A percentile compares a stretch with the other conserved stretches of the same genome.
These are phyloP conservation scores for Solanum chmielewskii DNA, from an alignment of 257 asterid genomes.

Conservation along the genomic window DNA sequence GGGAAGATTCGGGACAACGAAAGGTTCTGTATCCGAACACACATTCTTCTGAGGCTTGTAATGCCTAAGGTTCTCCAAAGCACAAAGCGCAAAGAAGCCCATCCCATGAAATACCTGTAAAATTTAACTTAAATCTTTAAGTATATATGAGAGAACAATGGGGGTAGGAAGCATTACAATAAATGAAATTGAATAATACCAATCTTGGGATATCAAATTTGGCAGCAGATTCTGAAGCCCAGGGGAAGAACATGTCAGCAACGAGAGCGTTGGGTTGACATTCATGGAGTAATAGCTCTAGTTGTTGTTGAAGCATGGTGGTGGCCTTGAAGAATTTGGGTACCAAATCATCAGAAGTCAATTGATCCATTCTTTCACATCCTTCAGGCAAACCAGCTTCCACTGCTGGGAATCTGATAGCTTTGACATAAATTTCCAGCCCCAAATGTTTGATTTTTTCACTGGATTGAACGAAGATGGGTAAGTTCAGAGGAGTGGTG, in stretches of 20 bases:
- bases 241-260: neutral
- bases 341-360: neutral
- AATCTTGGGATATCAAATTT: neutral
- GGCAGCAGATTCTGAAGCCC: neutral
- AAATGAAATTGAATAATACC: neutral
- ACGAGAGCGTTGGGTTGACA: neutral
- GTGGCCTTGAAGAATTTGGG: neutral
- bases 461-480: neutral
- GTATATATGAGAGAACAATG: no score
- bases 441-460: neutral
- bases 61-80: neutral
- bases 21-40: conserved; percentile 15
- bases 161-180: no score
- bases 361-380: neutral
- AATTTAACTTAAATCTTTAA: no score
- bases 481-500: conserved; percentile 1
- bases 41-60: conserved; percentile 17
- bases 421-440: neutral
- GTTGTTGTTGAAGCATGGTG: neutral
- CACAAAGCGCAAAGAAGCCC: conserved; percentile 18
- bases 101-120: conserved; percentile 24
- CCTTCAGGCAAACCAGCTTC: conserved; percentile 1
- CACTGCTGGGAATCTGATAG: conserved; percentile 1
- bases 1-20: conserved; percentile 23
- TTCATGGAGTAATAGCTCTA: neutral